Evolutionary conservation across 129 eudicot species (phyloP).

Genomic region (Sambucus nigra): DNA sequence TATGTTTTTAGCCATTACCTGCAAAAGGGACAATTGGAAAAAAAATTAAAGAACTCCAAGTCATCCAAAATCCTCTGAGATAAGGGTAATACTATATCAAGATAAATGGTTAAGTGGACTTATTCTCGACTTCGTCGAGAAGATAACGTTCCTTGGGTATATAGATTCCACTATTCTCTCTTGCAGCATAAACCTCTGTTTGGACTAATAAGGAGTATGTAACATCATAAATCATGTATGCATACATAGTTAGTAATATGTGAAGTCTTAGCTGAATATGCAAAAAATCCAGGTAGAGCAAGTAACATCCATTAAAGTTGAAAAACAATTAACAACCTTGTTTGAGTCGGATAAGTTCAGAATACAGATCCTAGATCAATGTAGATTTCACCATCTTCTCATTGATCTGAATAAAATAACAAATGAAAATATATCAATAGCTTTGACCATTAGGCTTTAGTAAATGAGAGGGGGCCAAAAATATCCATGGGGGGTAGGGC

Average conservation of each 20-base stretch:
- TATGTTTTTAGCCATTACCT: slow-evolving; percentile 93
- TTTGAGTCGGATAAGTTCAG: slow-evolving; percentile 86
- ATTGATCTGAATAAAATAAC: slow-evolving; percentile 51
- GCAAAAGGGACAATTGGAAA: slow-evolving; percentile 3
- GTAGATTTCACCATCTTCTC: slow-evolving; percentile 97
- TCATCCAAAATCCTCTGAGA: background rate
- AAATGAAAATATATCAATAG: slow-evolving; percentile 6
- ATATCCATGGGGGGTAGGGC: too few species aligned
- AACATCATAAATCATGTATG: too few species aligned
- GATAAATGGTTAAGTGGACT: slow-evolving; percentile 28
- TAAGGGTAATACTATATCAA: background rate
- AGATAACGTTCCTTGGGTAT: slow-evolving; percentile 94
- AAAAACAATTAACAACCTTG: slow-evolving; percentile 41
- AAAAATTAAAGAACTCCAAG: too few species aligned
- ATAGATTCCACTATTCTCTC: slow-evolving; percentile 95
- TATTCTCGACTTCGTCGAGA: slow-evolving; percentile 93
- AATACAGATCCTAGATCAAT: slow-evolving; percentile 79
- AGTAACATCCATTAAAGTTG: too few species aligned
- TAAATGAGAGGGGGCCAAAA: too few species aligned
- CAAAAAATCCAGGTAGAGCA: background rate
- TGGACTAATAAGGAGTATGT: too few species aligned
- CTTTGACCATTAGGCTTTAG: too few species aligned
- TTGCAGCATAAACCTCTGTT: slow-evolving; percentile 96
- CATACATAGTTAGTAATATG: too few species aligned
- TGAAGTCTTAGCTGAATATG: background rate